These are phyloP conservation scores for Poronia punctata DNA, from an alignment of 495 filamentous ascomycete species.

Conservation along the genomic window DNA sequence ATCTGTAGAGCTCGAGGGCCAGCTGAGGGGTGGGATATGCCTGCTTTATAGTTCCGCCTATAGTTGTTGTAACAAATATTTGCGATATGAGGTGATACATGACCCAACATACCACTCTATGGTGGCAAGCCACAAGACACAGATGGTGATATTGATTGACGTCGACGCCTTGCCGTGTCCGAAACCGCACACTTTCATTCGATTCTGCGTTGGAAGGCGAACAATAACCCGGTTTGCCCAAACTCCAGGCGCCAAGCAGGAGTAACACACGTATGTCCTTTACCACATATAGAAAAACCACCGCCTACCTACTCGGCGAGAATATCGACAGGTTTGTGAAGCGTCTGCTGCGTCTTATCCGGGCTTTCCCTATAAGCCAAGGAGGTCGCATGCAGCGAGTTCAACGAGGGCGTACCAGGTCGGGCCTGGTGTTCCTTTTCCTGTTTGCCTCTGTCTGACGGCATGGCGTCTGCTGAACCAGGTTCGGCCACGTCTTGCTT, in stretches of 20 bases:
- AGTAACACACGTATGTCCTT: neutral
- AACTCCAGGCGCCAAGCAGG: neutral
- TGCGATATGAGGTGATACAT: too few relatives aligned
- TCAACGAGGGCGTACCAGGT: constrained; percentile 10
- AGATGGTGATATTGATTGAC: too few relatives aligned
- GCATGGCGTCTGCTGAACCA: neutral
- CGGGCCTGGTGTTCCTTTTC: constrained; percentile 3
- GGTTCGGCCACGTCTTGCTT: constrained; percentile 15
- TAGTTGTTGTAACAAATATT: too few relatives aligned
- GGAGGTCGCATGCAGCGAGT: constrained; percentile 28
- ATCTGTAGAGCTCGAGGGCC: too few relatives aligned
- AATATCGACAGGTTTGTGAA: constrained; percentile 26
- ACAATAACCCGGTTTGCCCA: too few relatives aligned
- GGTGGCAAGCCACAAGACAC: too few relatives aligned
- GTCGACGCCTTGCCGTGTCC: too few relatives aligned
- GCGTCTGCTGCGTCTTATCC: constrained; percentile 34
- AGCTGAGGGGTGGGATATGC: too few relatives aligned
- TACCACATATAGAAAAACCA: neutral
- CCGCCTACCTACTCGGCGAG: constrained; percentile 23
- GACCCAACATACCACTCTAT: too few relatives aligned
- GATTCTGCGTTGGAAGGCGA: too few relatives aligned
- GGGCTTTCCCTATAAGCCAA: constrained; percentile 48
- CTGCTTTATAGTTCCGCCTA: too few relatives aligned
- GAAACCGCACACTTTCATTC: too few relatives aligned
- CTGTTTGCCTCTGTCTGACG: neutral